phyloP scores from a whole-genome alignment of 163 green algal genomes.

The Smithsoniella earleae region DNA sequence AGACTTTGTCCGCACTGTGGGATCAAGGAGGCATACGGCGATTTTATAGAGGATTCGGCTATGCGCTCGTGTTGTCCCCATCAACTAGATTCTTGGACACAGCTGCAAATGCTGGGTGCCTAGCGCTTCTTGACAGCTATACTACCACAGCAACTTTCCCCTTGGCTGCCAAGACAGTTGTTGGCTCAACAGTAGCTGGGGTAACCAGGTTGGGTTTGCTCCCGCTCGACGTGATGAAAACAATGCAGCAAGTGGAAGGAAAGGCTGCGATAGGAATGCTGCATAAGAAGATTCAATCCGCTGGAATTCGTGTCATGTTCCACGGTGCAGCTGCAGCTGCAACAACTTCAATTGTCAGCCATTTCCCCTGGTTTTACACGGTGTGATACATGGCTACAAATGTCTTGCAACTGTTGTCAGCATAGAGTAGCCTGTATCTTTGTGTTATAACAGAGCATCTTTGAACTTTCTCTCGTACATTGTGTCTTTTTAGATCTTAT shows the following conservation, averaged over 20 bases:
- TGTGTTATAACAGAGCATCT: too few species aligned
- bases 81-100: conserved; percentile 21
- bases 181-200: conserved; percentile 2
- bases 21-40: neutral
- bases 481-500: too few species aligned
- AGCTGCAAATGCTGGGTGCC: conserved; percentile 9
- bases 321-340: neutral
- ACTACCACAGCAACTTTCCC: neutral
- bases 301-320: neutral
- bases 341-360: conserved; percentile 16
- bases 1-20: neutral
- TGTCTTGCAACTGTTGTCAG: too few species aligned
- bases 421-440: too few species aligned
- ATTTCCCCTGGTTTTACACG: conserved; percentile 30
- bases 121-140: conserved; percentile 22
- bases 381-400: too few species aligned
- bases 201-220: neutral
- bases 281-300: neutral
- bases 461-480: too few species aligned
- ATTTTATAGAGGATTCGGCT: conserved; percentile 27
- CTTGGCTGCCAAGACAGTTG: neutral
- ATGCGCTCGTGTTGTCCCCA: conserved; percentile 12
- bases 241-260: neutral
- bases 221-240: conserved; percentile 25
- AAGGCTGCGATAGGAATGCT: neutral